Conservation (phyloP, 768 basidiomycete species). For the Hygrocybe coccinea region DNA sequence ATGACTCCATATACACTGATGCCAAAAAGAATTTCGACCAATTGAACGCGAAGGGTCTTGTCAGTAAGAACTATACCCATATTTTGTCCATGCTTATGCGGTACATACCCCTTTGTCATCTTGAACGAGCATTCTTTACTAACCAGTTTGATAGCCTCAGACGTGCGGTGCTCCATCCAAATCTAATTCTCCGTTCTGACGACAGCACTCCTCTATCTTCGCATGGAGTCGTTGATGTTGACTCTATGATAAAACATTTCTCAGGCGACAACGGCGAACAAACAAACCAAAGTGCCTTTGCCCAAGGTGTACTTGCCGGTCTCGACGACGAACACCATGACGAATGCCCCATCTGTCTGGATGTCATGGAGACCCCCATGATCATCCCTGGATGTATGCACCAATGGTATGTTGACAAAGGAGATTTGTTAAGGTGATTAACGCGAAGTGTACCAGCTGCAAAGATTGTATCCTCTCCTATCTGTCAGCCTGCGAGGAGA, state of each 20-base stretch:
- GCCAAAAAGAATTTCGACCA: constrained; percentile 79
- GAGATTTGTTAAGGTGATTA: background rate
- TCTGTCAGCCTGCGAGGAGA: constrained; percentile 63
- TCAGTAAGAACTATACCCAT: constrained; percentile 78
- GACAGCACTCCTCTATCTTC: constrained; percentile 35
- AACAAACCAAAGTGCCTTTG: constrained; percentile 43
- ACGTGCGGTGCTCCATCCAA: constrained; percentile 88
- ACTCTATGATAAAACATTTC: constrained; percentile 55
- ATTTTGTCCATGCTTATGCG: constrained; percentile 94
- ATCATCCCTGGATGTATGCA: constrained; percentile 76
- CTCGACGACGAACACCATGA: constrained; percentile 48
- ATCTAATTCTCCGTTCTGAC: constrained; percentile 62
- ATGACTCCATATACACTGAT: constrained; percentile 77
- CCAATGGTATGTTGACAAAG: constrained; percentile 48
- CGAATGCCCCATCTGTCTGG: constrained; percentile 82
- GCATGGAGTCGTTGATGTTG: constrained; percentile 48
- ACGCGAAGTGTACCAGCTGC: constrained; percentile 48
- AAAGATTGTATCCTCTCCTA: constrained; percentile 84
- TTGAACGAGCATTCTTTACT: background rate
- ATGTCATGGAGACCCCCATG: constrained; percentile 65
- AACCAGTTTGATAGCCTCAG: constrained; percentile 52
- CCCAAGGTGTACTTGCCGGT: constrained; percentile 59
- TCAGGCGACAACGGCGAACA: constrained; percentile 33
- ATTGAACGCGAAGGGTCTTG: constrained; percentile 70
- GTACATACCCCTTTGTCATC: constrained; percentile 39